A percentile compares a stretch with the other conserved stretches of the same genome.
These are phyloP conservation scores for Lactarius vividus DNA, from an alignment of 768 basidiomycete species.

Conservation along the genomic window DNA sequence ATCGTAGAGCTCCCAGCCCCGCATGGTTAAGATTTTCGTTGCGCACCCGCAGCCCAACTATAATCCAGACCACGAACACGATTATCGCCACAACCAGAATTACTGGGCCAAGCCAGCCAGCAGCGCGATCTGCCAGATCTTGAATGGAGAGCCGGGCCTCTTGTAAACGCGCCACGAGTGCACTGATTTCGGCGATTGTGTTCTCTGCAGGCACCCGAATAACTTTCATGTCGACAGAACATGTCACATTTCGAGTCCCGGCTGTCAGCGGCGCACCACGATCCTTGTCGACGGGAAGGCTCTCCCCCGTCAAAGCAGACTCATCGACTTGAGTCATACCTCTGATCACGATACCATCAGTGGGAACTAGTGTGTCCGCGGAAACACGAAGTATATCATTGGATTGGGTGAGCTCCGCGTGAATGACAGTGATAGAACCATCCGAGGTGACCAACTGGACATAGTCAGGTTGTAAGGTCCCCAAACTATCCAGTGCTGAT, in stretches of 20 bases:
- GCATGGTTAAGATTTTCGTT: conserved; percentile 31
- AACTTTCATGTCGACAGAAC: conserved; percentile 37
- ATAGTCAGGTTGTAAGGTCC: conserved; percentile 34
- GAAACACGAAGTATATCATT: conserved; percentile 38
- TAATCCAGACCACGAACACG: conserved; percentile 39
- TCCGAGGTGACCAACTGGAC: conserved; percentile 35
- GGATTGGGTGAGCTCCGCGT: conserved; percentile 37
- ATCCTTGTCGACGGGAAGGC: conserved; percentile 38
- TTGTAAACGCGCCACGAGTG: conserved; percentile 38
- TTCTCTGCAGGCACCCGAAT: conserved; percentile 41
- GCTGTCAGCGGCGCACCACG: conserved; percentile 37
- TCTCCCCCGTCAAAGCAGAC: conserved; percentile 44
- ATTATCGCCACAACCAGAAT: conserved; percentile 42
- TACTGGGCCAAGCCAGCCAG: conserved; percentile 48
- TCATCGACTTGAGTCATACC: conserved; percentile 43
- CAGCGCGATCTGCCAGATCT: conserved; percentile 48
- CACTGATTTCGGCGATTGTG: conserved; percentile 39
- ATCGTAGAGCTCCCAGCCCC: conserved; percentile 42
- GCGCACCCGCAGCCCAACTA: conserved; percentile 35
- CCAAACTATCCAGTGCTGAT: conserved; percentile 37
- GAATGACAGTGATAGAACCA: conserved; percentile 24
- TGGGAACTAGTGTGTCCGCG: conserved; percentile 38
- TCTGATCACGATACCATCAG: conserved; percentile 39
- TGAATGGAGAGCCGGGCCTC: conserved; percentile 39
- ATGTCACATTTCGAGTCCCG: conserved; percentile 39